These are phyloP conservation scores for Lichenothelia convexa DNA, from an alignment of 495 filamentous ascomycete species.

Conservation along the genomic window DNA sequence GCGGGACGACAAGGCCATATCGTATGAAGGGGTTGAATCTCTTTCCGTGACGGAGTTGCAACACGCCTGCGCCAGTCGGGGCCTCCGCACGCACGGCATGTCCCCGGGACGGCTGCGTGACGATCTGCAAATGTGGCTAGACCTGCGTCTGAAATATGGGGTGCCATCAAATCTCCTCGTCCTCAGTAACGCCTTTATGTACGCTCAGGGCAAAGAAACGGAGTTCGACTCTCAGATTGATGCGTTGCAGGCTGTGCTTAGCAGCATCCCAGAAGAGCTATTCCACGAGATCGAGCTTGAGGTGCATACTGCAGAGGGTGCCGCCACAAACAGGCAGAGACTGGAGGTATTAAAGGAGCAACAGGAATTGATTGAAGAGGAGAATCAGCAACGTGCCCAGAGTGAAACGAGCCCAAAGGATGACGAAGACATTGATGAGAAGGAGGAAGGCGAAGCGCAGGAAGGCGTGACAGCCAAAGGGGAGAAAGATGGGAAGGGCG, in stretches of 20 bases:
- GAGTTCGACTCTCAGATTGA: conserved; percentile 86
- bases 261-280: conserved; percentile 89
- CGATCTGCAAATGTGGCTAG: conserved; percentile 86
- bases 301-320: conserved; percentile 91
- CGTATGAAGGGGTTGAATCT: conserved; percentile 81
- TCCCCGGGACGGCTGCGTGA: conserved; percentile 75
- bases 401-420: conserved; percentile 43
- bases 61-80: conserved; percentile 73
- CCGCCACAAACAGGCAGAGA: conserved; percentile 96
- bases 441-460: conserved; percentile 33
- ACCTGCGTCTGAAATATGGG: conserved; percentile 78
- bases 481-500: background rate
- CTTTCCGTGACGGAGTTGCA: conserved; percentile 89
- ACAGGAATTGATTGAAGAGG: conserved; percentile 93
- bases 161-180: conserved; percentile 91
- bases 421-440: conserved; percentile 72
- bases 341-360: conserved; percentile 99
- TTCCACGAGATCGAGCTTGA: conserved; percentile 99
- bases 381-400: conserved; percentile 68
- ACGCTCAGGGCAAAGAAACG: conserved; percentile 71
- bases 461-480: background rate
- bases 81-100: conserved; percentile 80
- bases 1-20: conserved; percentile 87
- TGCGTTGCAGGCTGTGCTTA: conserved; percentile 76
- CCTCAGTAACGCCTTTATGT: conserved; percentile 93